Percentiles rank a stretch among this genome's conserved stretches.
Evolutionary conservation across 1,284 basidiomycete species (phyloP).

Genomic region (Pseudozyma pruni): DNA sequence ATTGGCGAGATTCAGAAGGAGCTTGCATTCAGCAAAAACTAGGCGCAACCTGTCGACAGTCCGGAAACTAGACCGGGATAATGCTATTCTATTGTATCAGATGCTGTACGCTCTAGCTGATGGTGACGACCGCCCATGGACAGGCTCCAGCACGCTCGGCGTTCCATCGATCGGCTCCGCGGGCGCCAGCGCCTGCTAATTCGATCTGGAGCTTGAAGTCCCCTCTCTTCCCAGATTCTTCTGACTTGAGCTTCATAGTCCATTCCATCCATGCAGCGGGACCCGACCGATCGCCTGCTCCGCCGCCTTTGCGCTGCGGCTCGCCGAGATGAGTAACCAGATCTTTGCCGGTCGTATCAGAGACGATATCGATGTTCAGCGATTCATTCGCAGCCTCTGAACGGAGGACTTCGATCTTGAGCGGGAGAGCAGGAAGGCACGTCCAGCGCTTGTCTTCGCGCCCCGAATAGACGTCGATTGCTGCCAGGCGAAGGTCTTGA

Average conservation of each 20-base stretch:
- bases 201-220: constrained; percentile 26
- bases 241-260: constrained; percentile 3
- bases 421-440: constrained; percentile 19
- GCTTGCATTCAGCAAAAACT: constrained; percentile 66
- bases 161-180: constrained; percentile 40
- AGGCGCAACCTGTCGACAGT: not conserved
- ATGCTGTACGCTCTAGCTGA: constrained; percentile 6
- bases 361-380: constrained; percentile 4
- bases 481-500: constrained; percentile 12
- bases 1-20: constrained; percentile 68
- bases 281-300: constrained; percentile 24
- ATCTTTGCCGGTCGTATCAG: constrained; percentile 24
- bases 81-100: not conserved
- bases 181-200: constrained; percentile 29
- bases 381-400: not conserved
- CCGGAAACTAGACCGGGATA: not conserved
- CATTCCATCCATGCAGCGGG: constrained; percentile 49
- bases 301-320: constrained; percentile 41
- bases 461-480: constrained; percentile 39
- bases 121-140: constrained; percentile 33
- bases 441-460: constrained; percentile 25
- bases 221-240: not conserved
- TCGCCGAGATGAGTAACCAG: constrained; percentile 32
- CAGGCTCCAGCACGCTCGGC: constrained; percentile 26
- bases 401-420: constrained; percentile 1